Base-by-base conservation (phyloP, 1,139 yeast species). In the Nakaseomyces uthaithaninus region DNA sequence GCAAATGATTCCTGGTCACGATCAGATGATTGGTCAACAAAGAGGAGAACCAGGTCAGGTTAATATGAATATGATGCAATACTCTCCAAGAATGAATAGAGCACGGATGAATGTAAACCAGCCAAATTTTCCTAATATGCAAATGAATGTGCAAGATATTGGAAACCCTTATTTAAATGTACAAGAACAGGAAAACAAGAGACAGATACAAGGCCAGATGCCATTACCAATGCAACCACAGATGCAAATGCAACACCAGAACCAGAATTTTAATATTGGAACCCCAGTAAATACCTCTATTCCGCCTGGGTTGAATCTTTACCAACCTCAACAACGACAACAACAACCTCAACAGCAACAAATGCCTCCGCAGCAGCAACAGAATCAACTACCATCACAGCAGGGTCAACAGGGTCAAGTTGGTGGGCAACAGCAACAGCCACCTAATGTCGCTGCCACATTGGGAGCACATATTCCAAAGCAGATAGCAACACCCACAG, bases 1-100 rank as follows among this genome's bases (percentile, higher is more conserved):
- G 8, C 54, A 52, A 27, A 51, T 44, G 25, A 42, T 57, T 38
- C 53, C 57, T 11, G 49, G 52, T 44, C 50, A 54, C 3, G 61
- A 55, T 16, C 60, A 55, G 40, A 53, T 49, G 28, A 54, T 52
- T 36, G 38, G 41, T 10, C 57, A 50, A 34, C 45, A 20, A 11
- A 28, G 33, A 28, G 33, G 30, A 14, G 33, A 28, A 8, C 33
- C 33, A 8, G 10, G 11, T 8, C 30, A 28, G 5, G 30, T 27
- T 16, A 31, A 31, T 20, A 20, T 31, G 16, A 31, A 31, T 20
- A 31, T 31, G 35, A 31, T 31, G 35, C 35, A 31, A n/a, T 31
- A 31, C 44, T 54, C 60, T 3, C 53, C 57, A 27, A 57, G 54
- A 30, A 33, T 53, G 30, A 51, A 47, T 30, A 53, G 49, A 31